Evolutionary conservation across 2,329 filamentous ascomycete species (phyloP).

Genomic region (Huntiella bhutanensis): DNA sequence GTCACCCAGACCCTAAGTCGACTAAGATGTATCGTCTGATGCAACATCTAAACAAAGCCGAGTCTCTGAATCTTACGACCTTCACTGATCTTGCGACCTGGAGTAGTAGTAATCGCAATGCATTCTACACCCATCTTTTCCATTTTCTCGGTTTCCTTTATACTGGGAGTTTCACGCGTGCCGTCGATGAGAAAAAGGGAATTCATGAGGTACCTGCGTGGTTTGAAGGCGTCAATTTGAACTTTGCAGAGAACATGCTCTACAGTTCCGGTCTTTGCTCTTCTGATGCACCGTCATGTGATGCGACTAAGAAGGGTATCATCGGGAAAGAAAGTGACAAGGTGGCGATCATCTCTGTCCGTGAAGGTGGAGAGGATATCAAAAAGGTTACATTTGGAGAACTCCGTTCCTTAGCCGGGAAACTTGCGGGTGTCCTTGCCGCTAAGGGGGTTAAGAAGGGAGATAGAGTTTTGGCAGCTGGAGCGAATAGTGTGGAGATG

Average conservation of each 20-base stretch:
- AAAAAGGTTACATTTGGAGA: conserved; percentile 47
- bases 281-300: conserved; percentile 18
- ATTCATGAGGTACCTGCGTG: conserved; percentile 57
- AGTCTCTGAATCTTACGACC: conserved; percentile 38
- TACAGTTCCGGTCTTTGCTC: conserved; percentile 25
- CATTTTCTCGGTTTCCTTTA: conserved; percentile 41
- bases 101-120: conserved; percentile 39
- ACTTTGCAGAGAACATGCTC: conserved; percentile 66
- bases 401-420: conserved; percentile 38
- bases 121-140: conserved; percentile 51
- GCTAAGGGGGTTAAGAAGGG: conserved; percentile 44
- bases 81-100: conserved; percentile 54
- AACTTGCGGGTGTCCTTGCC: conserved; percentile 45
- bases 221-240: conserved; percentile 57
- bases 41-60: conserved; percentile 40
- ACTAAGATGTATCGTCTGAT: conserved; percentile 52
- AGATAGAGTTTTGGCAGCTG: conserved; percentile 58
- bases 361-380: conserved; percentile 42
- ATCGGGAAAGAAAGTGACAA: conserved; percentile 50
- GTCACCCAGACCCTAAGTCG: conserved; percentile 39
- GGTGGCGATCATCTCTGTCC: conserved; percentile 52
- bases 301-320: conserved; percentile 27
- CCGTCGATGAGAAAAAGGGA: conserved; percentile 50
- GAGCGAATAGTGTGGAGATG: conserved; percentile 57
- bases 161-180: conserved; percentile 34